A percentile compares a stretch with the other conserved stretches of the same genome.
These are phyloP conservation scores for Colletotrichum limetticola DNA, from an alignment of 2,329 filamentous ascomycete species.

Conservation along the genomic window DNA sequence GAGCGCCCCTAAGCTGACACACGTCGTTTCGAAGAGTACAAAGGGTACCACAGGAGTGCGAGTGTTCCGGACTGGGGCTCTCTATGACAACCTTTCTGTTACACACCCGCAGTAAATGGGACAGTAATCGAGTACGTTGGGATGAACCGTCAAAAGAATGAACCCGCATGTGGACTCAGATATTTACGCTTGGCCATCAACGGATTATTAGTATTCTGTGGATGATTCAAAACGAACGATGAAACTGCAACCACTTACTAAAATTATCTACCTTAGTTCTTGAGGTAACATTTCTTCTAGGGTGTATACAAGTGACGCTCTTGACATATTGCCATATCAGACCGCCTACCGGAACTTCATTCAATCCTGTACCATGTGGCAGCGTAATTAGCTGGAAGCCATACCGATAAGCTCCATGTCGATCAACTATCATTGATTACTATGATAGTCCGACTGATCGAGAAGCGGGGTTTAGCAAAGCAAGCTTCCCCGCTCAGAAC, in stretches of 20 bases:
- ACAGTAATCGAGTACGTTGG: too few species aligned
- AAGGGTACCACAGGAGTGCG: neutral
- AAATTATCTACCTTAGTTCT: too few species aligned
- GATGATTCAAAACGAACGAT: too few species aligned
- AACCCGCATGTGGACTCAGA: too few species aligned
- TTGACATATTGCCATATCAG: neutral
- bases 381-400: neutral
- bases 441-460: neutral
- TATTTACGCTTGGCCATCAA: too few species aligned
- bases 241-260: too few species aligned
- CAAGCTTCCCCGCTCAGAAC: neutral
- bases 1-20: neutral
- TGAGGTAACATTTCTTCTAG: too few species aligned
- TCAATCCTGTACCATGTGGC: neutral
- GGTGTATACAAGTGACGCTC: too few species aligned
- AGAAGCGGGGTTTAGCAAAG: neutral
- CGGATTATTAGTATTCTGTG: too few species aligned
- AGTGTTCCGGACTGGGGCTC: neutral
- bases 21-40: neutral
- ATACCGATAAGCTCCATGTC: neutral
- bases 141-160: too few species aligned
- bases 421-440: neutral
- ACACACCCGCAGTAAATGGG: neutral
- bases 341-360: neutral
- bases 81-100: neutral